phyloP scores from a whole-genome alignment of 495 filamentous ascomycete genomes.

The Podospora sp. region DNA sequence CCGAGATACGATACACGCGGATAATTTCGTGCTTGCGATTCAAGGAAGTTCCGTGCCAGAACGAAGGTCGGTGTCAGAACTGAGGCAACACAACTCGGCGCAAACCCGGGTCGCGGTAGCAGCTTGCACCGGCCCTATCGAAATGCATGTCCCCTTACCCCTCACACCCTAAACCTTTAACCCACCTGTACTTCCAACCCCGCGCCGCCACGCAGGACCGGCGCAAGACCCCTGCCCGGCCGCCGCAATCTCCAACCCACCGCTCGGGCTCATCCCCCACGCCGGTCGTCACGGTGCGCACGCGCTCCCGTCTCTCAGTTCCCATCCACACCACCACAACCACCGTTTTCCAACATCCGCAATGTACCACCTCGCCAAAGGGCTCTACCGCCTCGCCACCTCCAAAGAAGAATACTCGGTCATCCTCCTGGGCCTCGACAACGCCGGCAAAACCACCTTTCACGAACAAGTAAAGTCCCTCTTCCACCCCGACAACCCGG shows the following conservation, averaged over 20 bases:
- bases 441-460: constrained; percentile 97
- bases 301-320: background rate
- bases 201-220: background rate
- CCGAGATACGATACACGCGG: background rate
- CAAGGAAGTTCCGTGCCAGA: background rate
- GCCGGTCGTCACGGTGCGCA: background rate
- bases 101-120: background rate
- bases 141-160: background rate
- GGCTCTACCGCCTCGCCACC: constrained; percentile 88
- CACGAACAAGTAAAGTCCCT: constrained; percentile 92
- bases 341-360: no score
- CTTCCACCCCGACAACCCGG: constrained; percentile 67
- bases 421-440: constrained; percentile 94
- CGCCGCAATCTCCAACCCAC: background rate
- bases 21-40: background rate
- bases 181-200: background rate
- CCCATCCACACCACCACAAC: constrained; percentile 23
- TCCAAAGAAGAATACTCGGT: constrained; percentile 99
- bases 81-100: no score
- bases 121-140: background rate
- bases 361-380: constrained; percentile 98
- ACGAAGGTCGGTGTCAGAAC: no score
- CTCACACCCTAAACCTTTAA: background rate
- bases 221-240: background rate
- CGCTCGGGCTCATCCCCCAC: background rate